A percentile compares a stretch with the other conserved stretches of the same genome.
phyloP scores from a whole-genome alignment of 164 flowering plant genomes.

The Vitis vinifera region ASM3070453v1 NC_081821.1:2273001-2273500 shows the following conservation, averaged over 20 bases:
- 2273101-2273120: neutral
- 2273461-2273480: neutral
- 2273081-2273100: too few relatives aligned
- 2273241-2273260: too few relatives aligned
- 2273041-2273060: too few relatives aligned
- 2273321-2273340: neutral
- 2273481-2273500: neutral
- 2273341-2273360: neutral
- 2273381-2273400: conserved; percentile 62
- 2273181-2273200: too few relatives aligned
- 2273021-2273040: too few relatives aligned
- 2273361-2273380: conserved; percentile 44
- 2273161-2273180: neutral
- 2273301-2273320: neutral
- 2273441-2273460: conserved; percentile 3
- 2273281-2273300: neutral
- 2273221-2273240: neutral
- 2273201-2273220: neutral
- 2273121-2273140: neutral
- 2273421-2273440: conserved; percentile 85
- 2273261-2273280: neutral
- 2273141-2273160: neutral
- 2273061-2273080: too few relatives aligned
- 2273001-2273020: too few relatives aligned
- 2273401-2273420: conserved; percentile 97